Conservation (phyloP, 1,139 yeast species). For the Hansenula sp. region DNA sequence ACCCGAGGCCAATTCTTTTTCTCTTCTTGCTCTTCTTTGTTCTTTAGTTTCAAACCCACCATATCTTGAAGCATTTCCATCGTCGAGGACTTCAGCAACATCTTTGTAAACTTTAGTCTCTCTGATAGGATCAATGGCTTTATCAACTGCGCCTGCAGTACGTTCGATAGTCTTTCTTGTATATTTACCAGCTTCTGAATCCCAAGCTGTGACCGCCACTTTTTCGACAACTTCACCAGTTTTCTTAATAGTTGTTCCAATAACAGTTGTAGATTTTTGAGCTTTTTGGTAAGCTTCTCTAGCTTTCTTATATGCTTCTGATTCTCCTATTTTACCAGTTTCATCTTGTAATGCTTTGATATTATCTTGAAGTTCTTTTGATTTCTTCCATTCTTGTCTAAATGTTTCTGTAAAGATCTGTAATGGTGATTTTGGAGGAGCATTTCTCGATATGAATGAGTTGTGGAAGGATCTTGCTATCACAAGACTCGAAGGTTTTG, state of each 20-base stretch:
- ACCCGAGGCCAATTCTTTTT: slow-evolving; percentile 60
- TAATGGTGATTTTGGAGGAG: slow-evolving; percentile 63
- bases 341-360: slow-evolving; percentile 96
- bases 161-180: slow-evolving; percentile 78
- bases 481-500: not conserved
- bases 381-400: slow-evolving; percentile 84
- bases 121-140: slow-evolving; percentile 91
- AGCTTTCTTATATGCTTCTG: slow-evolving; percentile 90
- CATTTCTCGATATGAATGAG: slow-evolving; percentile 11
- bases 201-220: slow-evolving; percentile 94
- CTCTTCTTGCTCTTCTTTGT: slow-evolving; percentile 71
- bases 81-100: slow-evolving; percentile 85
- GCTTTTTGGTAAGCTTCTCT: slow-evolving; percentile 90
- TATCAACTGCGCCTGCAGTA: slow-evolving; percentile 75
- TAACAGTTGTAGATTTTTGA: slow-evolving; percentile 73
- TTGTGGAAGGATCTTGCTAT: slow-evolving; percentile 18
- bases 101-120: slow-evolving; percentile 87
- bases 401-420: slow-evolving; percentile 94
- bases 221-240: slow-evolving; percentile 95
- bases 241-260: slow-evolving; percentile 78
- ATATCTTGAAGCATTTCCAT: slow-evolving; percentile 81
- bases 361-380: slow-evolving; percentile 83
- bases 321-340: slow-evolving; percentile 90
- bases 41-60: slow-evolving; percentile 93
- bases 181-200: slow-evolving; percentile 84